Evolutionary conservation across 2,329 filamentous ascomycete genomes (phyloP).

Genomic region (Arthrobotrys musiformis): DNA sequence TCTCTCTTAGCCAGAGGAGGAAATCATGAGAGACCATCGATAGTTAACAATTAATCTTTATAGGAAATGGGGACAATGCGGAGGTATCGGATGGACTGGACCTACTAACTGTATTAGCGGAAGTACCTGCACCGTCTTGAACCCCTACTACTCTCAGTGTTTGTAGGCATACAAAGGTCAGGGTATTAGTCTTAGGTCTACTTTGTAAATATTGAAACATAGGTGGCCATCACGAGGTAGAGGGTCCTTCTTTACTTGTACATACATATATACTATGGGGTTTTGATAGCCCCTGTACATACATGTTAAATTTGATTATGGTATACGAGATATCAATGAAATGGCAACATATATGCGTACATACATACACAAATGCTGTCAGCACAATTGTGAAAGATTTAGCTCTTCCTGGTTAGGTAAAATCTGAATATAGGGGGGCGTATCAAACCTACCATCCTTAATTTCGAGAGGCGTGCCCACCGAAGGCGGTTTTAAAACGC

Average conservation of each 20-base stretch:
- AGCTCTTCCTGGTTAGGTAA: too few species aligned
- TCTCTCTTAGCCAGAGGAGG: too few species aligned
- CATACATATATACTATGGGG: conserved; percentile 5
- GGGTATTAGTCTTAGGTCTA: not conserved
- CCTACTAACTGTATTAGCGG: conserved; percentile 56
- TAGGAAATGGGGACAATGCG: conserved; percentile 48
- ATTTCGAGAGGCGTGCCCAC: too few species aligned
- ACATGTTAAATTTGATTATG: not conserved
- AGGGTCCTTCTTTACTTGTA: not conserved
- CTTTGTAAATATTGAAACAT: conserved; percentile 18
- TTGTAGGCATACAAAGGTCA: not conserved
- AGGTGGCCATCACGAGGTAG: not conserved
- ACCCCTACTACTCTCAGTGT: conserved; percentile 55
- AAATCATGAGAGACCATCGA: too few species aligned
- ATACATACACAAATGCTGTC: too few species aligned
- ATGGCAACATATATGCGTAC: too few species aligned
- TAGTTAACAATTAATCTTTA: conserved; percentile 19
- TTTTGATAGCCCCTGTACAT: conserved; percentile 22
- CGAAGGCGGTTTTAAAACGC: too few species aligned
- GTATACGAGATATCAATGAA: too few species aligned
- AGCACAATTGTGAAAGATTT: too few species aligned
- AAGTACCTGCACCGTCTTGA: conserved; percentile 55
- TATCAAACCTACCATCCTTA: too few species aligned
- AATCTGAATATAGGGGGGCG: too few species aligned
- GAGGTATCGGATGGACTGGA: conserved; percentile 55